Base-by-base conservation (phyloP, 352 stramenopile genomes). In the Elongisporangium anandrum region DNA sequence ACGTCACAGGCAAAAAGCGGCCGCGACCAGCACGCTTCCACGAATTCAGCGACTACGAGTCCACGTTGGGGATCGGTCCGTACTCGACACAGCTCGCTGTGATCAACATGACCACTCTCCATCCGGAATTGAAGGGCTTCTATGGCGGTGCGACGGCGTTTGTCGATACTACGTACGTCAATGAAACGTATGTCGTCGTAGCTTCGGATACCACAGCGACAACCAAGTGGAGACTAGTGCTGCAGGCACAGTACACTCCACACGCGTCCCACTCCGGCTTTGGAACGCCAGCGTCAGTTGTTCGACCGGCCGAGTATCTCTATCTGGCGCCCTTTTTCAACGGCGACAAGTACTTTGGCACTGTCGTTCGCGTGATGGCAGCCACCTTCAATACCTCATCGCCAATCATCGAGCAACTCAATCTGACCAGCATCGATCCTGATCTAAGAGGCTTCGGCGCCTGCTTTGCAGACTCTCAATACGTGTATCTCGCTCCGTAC, bases 1-100 rank as follows among this genome's bases (percentile, higher is more conserved):
- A 92, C 41, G 73, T 89, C 21, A 81, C 83, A 24, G 81, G 81
- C 23, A 90, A 88, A 52, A 94, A 94, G 50, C 77, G 81, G 0
- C 81, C 84, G 34, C 78, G 84, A 1, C 81, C 81, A 8, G 81
- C 84, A 39, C 77, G 77, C 16, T 91, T 90, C 34, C 79, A 81
- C 45, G 84, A 94, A 50, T 90, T 94, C 60, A 94, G 81, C 41
- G 79, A 91, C 61, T 89, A 92, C 56, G 76, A 89, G 10, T 82
- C 81, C 0, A 59, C 52, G 0, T 67, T 88, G 8, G 84, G 84
- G 8, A 80, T 90, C 39, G 84, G 84, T 0, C 84, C 84, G 15
- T 94, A 90, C 65, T 23, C 59, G 12, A 66, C 63, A 16, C 84
- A 94, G 59, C 67, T 91, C 9, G 19, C 65, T 19, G 66, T 87